Conservation (phyloP, 1,139 yeast genomes). For the Lodderomyces orthopsilosis region DNA sequence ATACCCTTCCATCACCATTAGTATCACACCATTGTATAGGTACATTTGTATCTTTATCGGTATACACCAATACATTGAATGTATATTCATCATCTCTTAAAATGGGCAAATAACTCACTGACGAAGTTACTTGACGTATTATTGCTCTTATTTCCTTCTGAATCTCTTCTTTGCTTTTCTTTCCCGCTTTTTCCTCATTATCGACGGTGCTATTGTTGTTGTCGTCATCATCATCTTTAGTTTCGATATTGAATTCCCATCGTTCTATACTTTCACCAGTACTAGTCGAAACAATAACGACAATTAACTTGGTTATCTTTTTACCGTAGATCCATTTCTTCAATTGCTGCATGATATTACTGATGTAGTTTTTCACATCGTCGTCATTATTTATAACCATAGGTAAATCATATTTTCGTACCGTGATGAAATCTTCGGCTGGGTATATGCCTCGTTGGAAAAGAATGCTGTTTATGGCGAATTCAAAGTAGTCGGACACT, state of each 20-base stretch:
- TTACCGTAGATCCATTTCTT: constrained; percentile 80
- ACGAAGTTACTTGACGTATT: constrained; percentile 85
- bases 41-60: constrained; percentile 60
- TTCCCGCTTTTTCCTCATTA: constrained; percentile 3
- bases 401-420: constrained; percentile 77
- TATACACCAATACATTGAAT: constrained; percentile 82
- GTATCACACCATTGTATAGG: constrained; percentile 90
- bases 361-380: constrained; percentile 70
- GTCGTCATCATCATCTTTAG: constrained; percentile 20
- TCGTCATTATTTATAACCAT: constrained; percentile 72
- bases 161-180: constrained; percentile 48
- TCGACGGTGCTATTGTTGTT: background rate
- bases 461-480: constrained; percentile 72
- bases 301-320: constrained; percentile 63
- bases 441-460: constrained; percentile 93
- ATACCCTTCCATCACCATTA: constrained; percentile 51
- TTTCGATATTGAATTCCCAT: constrained; percentile 78
- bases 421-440: constrained; percentile 77
- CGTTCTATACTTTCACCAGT: constrained; percentile 71
- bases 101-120: constrained; percentile 81
- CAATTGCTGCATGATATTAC: constrained; percentile 68
- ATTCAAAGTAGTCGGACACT: constrained; percentile 83
- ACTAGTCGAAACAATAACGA: constrained; percentile 68
- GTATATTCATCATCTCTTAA: constrained; percentile 67
- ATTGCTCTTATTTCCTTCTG: constrained; percentile 81